Base-by-base conservation (phyloP, 192 early-diverging fungal species). In the Paraglomus brasilianum region DNA sequence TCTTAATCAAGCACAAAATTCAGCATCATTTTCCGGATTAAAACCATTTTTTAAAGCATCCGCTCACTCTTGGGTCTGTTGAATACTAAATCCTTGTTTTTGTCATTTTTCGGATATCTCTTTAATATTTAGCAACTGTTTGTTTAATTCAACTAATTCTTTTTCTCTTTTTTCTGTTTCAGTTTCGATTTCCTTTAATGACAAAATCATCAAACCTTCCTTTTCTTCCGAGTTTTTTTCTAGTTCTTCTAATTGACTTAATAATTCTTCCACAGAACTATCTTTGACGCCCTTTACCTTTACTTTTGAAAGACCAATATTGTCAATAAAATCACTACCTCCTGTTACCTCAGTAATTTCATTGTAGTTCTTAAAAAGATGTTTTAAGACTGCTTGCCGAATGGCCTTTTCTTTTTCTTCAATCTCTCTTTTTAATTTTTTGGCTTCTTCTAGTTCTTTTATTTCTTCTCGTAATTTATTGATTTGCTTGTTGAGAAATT, bases 371-470 rank as follows among this genome's bases (percentile, higher is more conserved):
- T 55, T 55, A 55, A 55, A 17, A 22, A 55, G 21, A 22, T 55
- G 52, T 55, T 55, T 55, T 55, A 55, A 55, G 2, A 55, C 52
- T 55, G 21, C 38, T 55, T 55, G 52, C 2, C 21, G 52, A 17
- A 55, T 55, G 38, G 38, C 38, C 38, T 55, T 55, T 36, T 55
- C 52, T 55, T 55, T 55, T 55, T 55, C n/a, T 5, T 5, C n/a
- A 55, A 55, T 55, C 38, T 55, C 52, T 55, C 10, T 55, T 55
- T 55, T 55, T 55, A 55, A 55, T 5, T 19, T 9, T 22, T 55
- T 55, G 21, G 21, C 38, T 9, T 55, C 52, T 17, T 55, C 52
- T 55, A 55, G 38, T n/a, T n/a, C n/a, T n/a, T n/a, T n/a, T n/a
- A n/a, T n/a, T n/a, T n/a, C n/a, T n/a, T n/a, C n/a, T n/a, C n/a